A percentile compares a stretch with the other conserved stretches of the same genome.
These are phyloP conservation scores for Alloteropsis semialata DNA, from an alignment of 176 grass and related monocot genomes.

Conservation along the genomic window DNA sequence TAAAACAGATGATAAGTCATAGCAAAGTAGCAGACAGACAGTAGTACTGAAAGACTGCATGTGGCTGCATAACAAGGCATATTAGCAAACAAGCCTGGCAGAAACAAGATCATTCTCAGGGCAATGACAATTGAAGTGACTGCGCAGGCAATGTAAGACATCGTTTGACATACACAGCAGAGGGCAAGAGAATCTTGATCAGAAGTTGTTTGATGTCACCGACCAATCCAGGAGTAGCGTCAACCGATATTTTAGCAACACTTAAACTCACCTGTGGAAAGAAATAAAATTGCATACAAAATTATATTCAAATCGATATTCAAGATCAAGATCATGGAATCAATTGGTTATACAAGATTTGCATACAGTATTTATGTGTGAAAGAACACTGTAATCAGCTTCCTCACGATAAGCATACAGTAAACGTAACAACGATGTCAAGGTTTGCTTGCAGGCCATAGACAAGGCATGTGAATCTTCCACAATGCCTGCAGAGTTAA, in stretches of 20 bases:
- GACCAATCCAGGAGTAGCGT: conserved; percentile 66
- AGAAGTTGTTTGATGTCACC: conserved; percentile 66
- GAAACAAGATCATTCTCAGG: not conserved
- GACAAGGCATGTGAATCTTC: conserved; percentile 71
- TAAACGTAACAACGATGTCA: conserved; percentile 67
- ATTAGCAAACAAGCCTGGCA: not conserved
- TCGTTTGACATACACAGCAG: conserved; percentile 65
- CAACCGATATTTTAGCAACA: conserved; percentile 58
- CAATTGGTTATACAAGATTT: conserved; percentile 3
- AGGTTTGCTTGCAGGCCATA: conserved; percentile 64
- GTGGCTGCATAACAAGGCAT: conserved; percentile 17
- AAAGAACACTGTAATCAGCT: conserved; percentile 76
- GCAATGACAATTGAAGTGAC: conserved; percentile 9
- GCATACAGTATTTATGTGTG: conserved; percentile 65
- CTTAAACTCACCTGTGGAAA: conserved; percentile 50
- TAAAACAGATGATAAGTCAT: not conserved
- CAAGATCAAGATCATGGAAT: conserved; percentile 6
- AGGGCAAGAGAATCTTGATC: conserved; percentile 61
- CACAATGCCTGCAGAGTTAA: conserved; percentile 63
- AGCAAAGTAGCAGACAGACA: not conserved
- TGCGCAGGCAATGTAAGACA: conserved; percentile 11
- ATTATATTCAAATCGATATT: not conserved
- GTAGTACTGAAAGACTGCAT: not conserved
- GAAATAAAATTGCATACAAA: conserved; percentile 15
- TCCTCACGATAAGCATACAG: conserved; percentile 59